These are phyloP conservation scores for Pythium dissimile DNA, from an alignment of 352 stramenopile species.

Conservation along the genomic window DNA sequence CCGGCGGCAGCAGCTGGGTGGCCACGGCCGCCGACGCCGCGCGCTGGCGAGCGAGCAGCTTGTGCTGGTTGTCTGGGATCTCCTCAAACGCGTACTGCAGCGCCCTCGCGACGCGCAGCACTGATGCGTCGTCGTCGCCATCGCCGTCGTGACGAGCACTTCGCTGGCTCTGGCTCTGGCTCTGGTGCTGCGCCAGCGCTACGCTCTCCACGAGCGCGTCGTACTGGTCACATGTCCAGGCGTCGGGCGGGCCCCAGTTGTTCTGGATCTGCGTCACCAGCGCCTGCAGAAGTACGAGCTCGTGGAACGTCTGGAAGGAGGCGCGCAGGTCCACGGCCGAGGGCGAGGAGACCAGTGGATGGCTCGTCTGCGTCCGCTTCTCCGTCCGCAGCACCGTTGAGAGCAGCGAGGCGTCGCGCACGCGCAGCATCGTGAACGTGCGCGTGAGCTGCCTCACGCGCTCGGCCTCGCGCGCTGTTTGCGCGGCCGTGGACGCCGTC, in stretches of 20 bases:
- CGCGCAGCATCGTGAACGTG: constrained; percentile 23
- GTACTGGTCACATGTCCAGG: constrained; percentile 56
- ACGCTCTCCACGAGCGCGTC: constrained; percentile 60
- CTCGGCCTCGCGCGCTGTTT: constrained; percentile 36
- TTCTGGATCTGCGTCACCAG: constrained; percentile 39
- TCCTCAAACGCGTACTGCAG: constrained; percentile 70
- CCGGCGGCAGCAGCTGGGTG: background rate
- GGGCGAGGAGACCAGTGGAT: constrained; percentile 1
- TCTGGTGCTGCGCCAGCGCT: constrained; percentile 20
- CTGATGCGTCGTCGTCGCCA: constrained; percentile 23
- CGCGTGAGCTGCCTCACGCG: constrained; percentile 38
- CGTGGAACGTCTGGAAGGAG: constrained; percentile 69
- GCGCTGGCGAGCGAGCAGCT: constrained; percentile 17
- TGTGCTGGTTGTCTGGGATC: constrained; percentile 53
- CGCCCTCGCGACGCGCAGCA: constrained; percentile 43
- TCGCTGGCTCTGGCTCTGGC: background rate
- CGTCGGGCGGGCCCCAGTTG: constrained; percentile 40
- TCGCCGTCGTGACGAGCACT: too few relatives aligned
- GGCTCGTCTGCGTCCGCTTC: background rate
- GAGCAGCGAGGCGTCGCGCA: constrained; percentile 28
- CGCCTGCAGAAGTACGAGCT: constrained; percentile 62
- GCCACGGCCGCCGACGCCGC: background rate
- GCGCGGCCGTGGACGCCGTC: background rate
- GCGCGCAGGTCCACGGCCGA: constrained; percentile 43
- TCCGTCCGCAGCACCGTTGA: constrained; percentile 20